These are phyloP conservation scores for Dryas alaskensis DNA, from an alignment of 306 rosid species.

Conservation along the genomic window DNA sequence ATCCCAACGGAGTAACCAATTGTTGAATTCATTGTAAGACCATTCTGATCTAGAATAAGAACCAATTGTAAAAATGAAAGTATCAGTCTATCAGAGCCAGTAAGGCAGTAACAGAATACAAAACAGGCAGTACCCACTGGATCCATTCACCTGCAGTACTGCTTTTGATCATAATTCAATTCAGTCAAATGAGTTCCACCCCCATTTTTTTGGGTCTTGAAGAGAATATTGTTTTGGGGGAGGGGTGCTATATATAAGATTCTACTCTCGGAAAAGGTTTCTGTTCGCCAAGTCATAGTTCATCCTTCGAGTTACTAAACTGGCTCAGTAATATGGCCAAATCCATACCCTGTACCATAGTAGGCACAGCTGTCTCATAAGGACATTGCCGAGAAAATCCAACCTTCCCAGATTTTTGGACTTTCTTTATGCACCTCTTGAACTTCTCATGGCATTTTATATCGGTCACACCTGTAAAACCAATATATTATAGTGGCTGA, in stretches of 20 bases:
- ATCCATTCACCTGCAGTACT: neutral
- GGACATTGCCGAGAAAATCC: conserved; percentile 75
- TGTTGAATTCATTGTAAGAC: neutral
- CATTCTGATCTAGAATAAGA: neutral
- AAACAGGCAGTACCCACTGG: neutral
- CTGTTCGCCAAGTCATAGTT: conserved; percentile 30
- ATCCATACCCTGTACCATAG: conserved; percentile 85
- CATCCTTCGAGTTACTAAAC: conserved; percentile 35
- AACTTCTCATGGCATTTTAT: conserved; percentile 67
- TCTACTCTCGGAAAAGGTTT: neutral
- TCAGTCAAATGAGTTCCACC: neutral
- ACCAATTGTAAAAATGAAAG: neutral
- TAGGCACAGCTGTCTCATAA: conserved; percentile 47
- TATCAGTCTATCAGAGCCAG: neutral
- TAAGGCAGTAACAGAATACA: neutral
- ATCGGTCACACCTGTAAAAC: conserved; percentile 51
- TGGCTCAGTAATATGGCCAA: conserved; percentile 72
- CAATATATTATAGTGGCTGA: neutral
- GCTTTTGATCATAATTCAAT: neutral
- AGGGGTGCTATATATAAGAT: neutral
- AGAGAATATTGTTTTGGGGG: neutral
- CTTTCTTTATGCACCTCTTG: conserved; percentile 59
- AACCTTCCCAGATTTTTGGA: conserved; percentile 54
- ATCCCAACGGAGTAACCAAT: neutral
- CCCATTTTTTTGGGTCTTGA: neutral